A percentile compares a stretch with the other conserved stretches of the same genome.
These are phyloP conservation scores for Pythium biforme DNA, from an alignment of 352 stramenopile species.

Conservation along the genomic window DNA sequence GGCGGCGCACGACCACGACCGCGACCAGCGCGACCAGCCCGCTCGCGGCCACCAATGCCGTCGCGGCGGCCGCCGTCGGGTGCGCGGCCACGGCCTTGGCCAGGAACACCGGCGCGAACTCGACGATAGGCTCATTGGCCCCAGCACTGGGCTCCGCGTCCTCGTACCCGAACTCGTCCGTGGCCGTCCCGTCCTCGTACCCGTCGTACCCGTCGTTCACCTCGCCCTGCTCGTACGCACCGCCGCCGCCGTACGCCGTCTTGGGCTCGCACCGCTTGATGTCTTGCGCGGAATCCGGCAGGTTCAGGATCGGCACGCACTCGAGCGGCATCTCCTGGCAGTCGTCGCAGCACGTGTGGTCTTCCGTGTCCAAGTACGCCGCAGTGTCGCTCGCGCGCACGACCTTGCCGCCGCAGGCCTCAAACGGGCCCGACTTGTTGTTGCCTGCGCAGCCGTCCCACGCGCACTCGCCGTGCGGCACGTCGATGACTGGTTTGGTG, in stretches of 20 bases:
- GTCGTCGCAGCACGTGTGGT: conserved; percentile 46
- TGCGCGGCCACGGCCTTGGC: conserved; percentile 22
- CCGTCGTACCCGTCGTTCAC: conserved; percentile 20
- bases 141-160: too few relatives aligned
- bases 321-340: conserved; percentile 29
- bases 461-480: conserved; percentile 38
- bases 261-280: conserved; percentile 59
- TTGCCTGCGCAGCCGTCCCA: conserved; percentile 38
- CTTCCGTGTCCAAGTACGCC: conserved; percentile 30
- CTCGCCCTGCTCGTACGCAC: neutral
- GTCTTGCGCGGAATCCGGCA: conserved; percentile 39
- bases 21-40: conserved; percentile 49
- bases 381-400: conserved; percentile 25
- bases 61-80: conserved; percentile 32
- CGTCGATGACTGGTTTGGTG: conserved; percentile 48
- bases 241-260: conserved; percentile 12
- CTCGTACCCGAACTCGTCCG: conserved; percentile 17
- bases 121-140: neutral
- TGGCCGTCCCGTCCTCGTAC: conserved; percentile 28
- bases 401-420: conserved; percentile 49
- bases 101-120: conserved; percentile 22
- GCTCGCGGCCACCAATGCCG: conserved; percentile 35
- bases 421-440: conserved; percentile 35
- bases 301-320: conserved; percentile 45
- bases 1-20: conserved; percentile 50